Base-by-base conservation (phyloP, 768 basidiomycete species). In the Cyclocybe aegerita region DNA sequence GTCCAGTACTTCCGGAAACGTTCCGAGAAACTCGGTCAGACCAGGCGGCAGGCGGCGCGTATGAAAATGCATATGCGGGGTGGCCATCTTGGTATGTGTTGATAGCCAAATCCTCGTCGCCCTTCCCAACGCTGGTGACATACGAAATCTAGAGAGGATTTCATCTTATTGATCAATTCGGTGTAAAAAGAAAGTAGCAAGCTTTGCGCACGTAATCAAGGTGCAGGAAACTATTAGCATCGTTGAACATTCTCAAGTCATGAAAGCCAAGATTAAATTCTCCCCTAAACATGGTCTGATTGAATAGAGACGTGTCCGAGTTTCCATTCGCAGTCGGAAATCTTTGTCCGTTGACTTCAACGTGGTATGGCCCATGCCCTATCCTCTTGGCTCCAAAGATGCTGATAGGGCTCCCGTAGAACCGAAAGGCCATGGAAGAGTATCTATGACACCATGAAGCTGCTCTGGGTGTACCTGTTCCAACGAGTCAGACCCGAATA, bases 351-450 rank as follows among this genome's bases (percentile, higher is more conserved):
- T 67, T 61, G 2, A 67, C 39, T 11, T 52, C 48, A 9, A 62
- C 56, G 46, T 60, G 55, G 42, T 60, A 64, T 11, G 55, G 58
- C 2, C 76, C 74, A 53, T 76, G 73, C 46, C 74, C 74, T 10
- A 29, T 8, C 7, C 76, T 64, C 36, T 67, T 69, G 3, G 74
- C 66, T 5, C 76, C 76, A 31, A 66, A 75, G 12, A 77, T 60
- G 50, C 60, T 62, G 31, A 75, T 46, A 11, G 57, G 57, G 4
- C 70, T 71, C 7, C 75, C 75, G 41, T 74, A 72, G 62, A 75
- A 76, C 32, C 34, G 43, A 53, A 76, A 66, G 0, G 58, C 53
- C 4, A 59, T 67, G 3, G 57, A 45, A 1, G 67, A 66, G 57
- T 1, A 58, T 48, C 17, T 69, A 61, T 12, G 72, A 72, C 1